Evolutionary conservation across 768 basidiomycete species (phyloP), one percentile per base, ranked within the genome.

Genomic region (Mycena galericulata): DNA sequence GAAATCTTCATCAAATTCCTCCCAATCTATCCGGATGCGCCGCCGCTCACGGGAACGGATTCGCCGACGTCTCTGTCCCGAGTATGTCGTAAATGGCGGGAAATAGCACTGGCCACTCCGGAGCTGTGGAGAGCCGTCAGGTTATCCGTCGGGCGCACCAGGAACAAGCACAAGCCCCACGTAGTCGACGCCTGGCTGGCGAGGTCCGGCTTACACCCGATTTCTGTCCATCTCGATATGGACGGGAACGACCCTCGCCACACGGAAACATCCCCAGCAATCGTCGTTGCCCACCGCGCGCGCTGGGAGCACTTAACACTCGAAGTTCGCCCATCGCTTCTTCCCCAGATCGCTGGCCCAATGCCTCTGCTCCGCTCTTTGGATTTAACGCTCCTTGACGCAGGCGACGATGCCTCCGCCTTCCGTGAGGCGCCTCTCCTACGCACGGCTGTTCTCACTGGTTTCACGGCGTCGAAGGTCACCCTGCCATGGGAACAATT

Each of bases 91-190:
- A 12, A 10, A 22, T 61, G 59, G 59, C 20, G 59, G 15, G 32
- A 61, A 20, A 22, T 61, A 26, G 59, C 59, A 18, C 22, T 61
- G 14, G 59, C 46, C 8, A 50, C 46, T 5, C 59, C 59, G 4
- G 14, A 22, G 22, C 59, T 61, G 22, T 61, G 59, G 59, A 22
- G 47, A 22, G 59, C 59, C n/a, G n/a, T n/a, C n/a, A n/a, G n/a
- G n/a, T n/a, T n/a, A 50, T 61, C 6, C 17, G 9, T 9, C 29
- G 17, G 29, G 29, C 9, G 46, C 46, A 47, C 46, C 46, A n/a
- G 9, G n/a, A 47, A 10, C 8, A 20, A 9, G 46, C 8, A 47
- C n/a, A 8, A 18, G 38, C 38, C 9, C 38, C 38, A 9, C 38
- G 17, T 38, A 17, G 38, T 17, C 38, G 17, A 38, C 38, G 10